These are phyloP conservation scores for Candida argentea DNA, from an alignment of 805 yeast genomes.

Conservation along the genomic window DNA sequence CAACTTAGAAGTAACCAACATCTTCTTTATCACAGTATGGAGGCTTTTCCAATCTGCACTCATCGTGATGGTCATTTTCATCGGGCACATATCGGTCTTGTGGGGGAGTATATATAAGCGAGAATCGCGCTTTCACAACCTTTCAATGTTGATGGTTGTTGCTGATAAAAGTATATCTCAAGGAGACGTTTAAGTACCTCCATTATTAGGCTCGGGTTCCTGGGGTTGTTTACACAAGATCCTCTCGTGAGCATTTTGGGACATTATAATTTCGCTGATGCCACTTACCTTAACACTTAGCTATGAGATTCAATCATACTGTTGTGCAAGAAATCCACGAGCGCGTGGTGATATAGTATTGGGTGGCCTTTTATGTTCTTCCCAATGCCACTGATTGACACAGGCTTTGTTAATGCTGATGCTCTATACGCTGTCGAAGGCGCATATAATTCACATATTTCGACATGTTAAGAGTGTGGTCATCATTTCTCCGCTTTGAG, in stretches of 20 bases:
- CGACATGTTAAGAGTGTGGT: constrained; percentile 17
- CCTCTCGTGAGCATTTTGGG: constrained; percentile 7
- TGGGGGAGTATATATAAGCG: constrained; percentile 32
- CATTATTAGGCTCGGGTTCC: constrained; percentile 12
- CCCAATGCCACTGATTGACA: constrained; percentile 17
- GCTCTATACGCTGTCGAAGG: constrained; percentile 4
- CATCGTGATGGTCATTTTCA: constrained; percentile 12
- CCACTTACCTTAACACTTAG: constrained; percentile 7
- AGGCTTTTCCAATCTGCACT: constrained; percentile 11
- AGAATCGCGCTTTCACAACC: constrained; percentile 17
- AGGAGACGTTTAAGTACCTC: constrained; percentile 8
- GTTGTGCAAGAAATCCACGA: constrained; percentile 9
- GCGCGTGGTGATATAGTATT: constrained; percentile 16
- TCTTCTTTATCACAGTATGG: background rate
- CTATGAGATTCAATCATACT: constrained; percentile 10
- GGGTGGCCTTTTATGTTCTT: constrained; percentile 19
- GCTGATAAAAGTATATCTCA: constrained; percentile 16
- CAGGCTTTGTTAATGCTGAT: constrained; percentile 2
- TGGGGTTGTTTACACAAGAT: constrained; percentile 8
- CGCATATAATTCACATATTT: constrained; percentile 8
- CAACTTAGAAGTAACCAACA: background rate
- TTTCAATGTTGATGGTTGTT: constrained; percentile 26
- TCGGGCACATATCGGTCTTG: constrained; percentile 26
- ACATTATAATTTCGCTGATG: constrained; percentile 9
- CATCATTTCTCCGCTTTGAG: constrained; percentile 21